phyloP scores from a whole-genome alignment of 2,329 filamentous ascomycete genomes.

The Pestalotiopsis sp. region DNA sequence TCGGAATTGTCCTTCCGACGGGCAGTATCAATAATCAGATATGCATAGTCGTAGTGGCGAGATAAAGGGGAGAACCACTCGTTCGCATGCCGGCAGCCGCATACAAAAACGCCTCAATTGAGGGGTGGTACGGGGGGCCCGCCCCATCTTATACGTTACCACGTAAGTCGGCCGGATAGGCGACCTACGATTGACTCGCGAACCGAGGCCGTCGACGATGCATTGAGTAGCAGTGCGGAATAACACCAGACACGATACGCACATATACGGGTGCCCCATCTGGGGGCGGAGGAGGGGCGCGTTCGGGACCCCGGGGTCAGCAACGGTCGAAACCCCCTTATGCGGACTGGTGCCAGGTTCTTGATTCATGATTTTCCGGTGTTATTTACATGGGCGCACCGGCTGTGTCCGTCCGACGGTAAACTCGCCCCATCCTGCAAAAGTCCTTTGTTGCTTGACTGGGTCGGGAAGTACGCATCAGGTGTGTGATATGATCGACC shows the following conservation, averaged over 20 bases:
- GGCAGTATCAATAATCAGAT: not conserved
- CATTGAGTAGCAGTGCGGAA: not conserved
- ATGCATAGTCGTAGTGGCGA: conserved; percentile 1
- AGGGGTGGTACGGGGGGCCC: not conserved
- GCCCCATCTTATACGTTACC: not conserved
- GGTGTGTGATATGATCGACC: not conserved
- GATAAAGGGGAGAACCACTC: not conserved
- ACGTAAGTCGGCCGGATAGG: not conserved
- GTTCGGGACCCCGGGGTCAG: not conserved
- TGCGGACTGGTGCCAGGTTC: not conserved
- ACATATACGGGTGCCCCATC: not conserved
- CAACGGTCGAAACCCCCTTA: conserved; percentile 4
- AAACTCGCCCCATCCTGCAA: not conserved
- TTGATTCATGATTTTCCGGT: not conserved
- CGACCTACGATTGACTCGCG: conserved; percentile 5
- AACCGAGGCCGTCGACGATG: not conserved
- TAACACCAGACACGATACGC: not conserved
- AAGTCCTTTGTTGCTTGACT: not conserved
- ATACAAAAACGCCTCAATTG: not conserved
- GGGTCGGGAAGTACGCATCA: not conserved
- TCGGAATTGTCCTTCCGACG: conserved; percentile 7
- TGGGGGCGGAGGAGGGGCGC: not conserved
- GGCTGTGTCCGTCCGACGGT: conserved; percentile 6
- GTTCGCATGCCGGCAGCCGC: conserved; percentile 6
- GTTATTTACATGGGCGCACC: not conserved